Evolutionary conservation across 371 early-diverging fungal species (phyloP).

Genomic region (Saksenaea vasiformis): DNA sequence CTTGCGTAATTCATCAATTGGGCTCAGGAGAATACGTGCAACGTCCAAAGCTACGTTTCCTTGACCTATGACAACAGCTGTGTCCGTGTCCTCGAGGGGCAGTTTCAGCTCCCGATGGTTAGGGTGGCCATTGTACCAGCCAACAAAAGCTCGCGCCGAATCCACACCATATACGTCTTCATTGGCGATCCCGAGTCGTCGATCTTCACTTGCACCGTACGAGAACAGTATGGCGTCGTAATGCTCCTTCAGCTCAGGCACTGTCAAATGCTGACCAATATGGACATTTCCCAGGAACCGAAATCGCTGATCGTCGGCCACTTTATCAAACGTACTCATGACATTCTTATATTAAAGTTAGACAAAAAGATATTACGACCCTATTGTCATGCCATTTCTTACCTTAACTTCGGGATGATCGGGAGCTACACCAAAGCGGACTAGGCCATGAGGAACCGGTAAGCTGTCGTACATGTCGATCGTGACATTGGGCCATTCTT

Average conservation of each 20-base stretch:
- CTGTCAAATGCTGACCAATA: constrained; percentile 49
- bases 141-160: constrained; percentile 87
- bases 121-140: constrained; percentile 96
- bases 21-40: constrained; percentile 85
- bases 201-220: constrained; percentile 85
- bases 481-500: constrained; percentile 47
- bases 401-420: constrained; percentile 98
- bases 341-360: constrained; percentile 59
- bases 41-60: constrained; percentile 97
- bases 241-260: constrained; percentile 57
- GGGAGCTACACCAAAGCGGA: constrained; percentile 97
- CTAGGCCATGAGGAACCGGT: constrained; percentile 91
- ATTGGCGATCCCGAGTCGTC: constrained; percentile 70
- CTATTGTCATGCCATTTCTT: no score
- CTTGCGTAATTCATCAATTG: constrained; percentile 70
- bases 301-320: constrained; percentile 72
- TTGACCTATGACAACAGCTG: constrained; percentile 87
- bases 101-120: constrained; percentile 53
- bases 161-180: constrained; percentile 66
- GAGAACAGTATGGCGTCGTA: constrained; percentile 88
- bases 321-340: constrained; percentile 82
- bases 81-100: constrained; percentile 70
- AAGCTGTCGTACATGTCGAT: constrained; percentile 90
- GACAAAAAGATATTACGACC: neutral
- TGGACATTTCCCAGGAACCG: constrained; percentile 83